A percentile compares a stretch with the other conserved stretches of the same genome.
These are phyloP conservation scores for Fonsecaea pugnacius DNA, from an alignment of 2,329 filamentous ascomycete species.

Conservation along the genomic window DNA sequence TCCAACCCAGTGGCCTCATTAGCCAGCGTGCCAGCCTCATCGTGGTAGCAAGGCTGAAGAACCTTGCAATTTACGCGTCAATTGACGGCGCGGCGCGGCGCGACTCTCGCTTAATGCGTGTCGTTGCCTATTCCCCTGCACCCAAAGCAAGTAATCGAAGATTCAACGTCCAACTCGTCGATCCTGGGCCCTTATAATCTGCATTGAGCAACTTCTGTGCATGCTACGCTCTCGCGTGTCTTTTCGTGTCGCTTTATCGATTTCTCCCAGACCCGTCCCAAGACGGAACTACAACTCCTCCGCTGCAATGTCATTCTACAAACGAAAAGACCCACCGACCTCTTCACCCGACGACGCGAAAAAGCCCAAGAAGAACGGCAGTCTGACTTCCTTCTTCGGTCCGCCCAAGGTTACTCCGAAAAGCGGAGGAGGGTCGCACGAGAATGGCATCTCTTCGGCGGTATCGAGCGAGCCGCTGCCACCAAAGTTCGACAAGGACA, in stretches of 20 bases:
- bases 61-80: slow-evolving; percentile 1
- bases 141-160: background rate
- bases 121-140: background rate
- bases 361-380: slow-evolving; percentile 74
- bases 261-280: background rate
- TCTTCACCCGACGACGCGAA: slow-evolving; percentile 59
- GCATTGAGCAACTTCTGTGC: background rate
- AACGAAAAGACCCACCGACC: slow-evolving; percentile 32
- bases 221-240: slow-evolving; percentile 7
- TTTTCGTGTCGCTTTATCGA: background rate
- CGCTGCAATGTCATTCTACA: slow-evolving; percentile 29
- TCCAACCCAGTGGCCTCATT: background rate
- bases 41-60: background rate
- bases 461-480: slow-evolving; percentile 34
- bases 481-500: slow-evolving; percentile 79
- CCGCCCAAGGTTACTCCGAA: slow-evolving; percentile 61
- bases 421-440: slow-evolving; percentile 39
- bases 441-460: slow-evolving; percentile 36
- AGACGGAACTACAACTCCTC: background rate
- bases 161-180: background rate
- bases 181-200: background rate
- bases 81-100: background rate
- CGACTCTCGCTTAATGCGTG: background rate
- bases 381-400: slow-evolving; percentile 88
- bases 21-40: background rate